Percentiles rank a stretch among this genome's conserved stretches.
Conservation (phyloP, 306 rosid species). For the barrel medic (Medicago truncatula) region DNA sequence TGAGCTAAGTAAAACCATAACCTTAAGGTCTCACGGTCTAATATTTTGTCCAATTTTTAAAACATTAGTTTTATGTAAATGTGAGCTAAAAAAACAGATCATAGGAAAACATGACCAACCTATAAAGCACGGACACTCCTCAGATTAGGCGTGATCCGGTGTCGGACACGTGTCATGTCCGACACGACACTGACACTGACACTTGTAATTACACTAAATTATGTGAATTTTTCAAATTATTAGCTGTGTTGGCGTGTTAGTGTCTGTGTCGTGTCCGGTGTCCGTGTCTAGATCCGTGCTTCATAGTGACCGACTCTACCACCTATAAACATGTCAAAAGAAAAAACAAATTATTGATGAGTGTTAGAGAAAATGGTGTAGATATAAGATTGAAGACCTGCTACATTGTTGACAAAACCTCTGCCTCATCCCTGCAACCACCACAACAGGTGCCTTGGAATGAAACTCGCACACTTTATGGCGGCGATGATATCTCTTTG, state of each 20-base stretch:
- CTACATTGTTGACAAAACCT: slow-evolving; percentile 99
- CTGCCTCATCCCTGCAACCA: slow-evolving; percentile 79
- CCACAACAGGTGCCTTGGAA: slow-evolving; percentile 74
- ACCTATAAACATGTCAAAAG: slow-evolving; percentile 24
- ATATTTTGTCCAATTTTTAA: no score
- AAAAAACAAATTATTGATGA: background rate
- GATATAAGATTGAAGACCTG: slow-evolving; percentile 60
- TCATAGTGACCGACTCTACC: slow-evolving; percentile 21
- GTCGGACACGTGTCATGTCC: no score
- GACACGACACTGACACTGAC: no score
- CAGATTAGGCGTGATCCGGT: no score
- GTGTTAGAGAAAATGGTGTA: slow-evolving; percentile 20
- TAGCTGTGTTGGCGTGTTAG: no score
- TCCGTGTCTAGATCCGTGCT: no score
- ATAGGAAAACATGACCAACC: slow-evolving; percentile 6
- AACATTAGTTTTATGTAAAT: background rate
- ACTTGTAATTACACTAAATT: no score
- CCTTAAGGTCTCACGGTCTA: background rate
- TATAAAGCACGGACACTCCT: no score
- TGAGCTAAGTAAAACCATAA: background rate
- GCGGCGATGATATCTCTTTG: slow-evolving; percentile 90
- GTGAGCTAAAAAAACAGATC: slow-evolving; percentile 1
- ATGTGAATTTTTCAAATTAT: no score
- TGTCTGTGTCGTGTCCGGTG: no score
- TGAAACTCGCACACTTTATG: slow-evolving; percentile 96